Evolutionary conservation across 768 basidiomycete species (phyloP).

Genomic region (Hericium alpestre): DNA sequence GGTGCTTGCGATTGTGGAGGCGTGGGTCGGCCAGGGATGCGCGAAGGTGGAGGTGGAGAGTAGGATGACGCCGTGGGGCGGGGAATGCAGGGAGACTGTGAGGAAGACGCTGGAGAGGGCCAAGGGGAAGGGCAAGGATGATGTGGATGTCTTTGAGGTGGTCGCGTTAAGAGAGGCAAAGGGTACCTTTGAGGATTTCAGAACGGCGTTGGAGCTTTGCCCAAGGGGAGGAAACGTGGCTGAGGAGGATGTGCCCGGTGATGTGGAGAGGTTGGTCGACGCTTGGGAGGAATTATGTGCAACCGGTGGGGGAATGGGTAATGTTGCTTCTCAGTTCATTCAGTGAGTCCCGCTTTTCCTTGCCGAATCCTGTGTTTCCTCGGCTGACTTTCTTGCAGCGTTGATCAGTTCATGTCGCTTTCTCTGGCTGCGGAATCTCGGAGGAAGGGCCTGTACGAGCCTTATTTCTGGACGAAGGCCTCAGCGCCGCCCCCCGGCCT

Average conservation of each 20-base stretch:
- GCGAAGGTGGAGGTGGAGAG: slow-evolving; percentile 33
- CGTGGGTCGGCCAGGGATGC: slow-evolving; percentile 41
- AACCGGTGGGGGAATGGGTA: slow-evolving; percentile 27
- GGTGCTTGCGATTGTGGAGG: slow-evolving; percentile 47
- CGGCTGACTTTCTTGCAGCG: slow-evolving; percentile 25
- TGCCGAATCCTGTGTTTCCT: background rate
- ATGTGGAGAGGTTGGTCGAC: slow-evolving; percentile 37
- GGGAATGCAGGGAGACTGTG: slow-evolving; percentile 17
- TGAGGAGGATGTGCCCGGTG: slow-evolving; percentile 18
- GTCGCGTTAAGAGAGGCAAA: slow-evolving; percentile 27
- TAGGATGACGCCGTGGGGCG: slow-evolving; percentile 56
- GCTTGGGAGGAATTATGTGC: slow-evolving; percentile 47
- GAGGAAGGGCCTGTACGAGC: slow-evolving; percentile 65
- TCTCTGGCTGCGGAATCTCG: slow-evolving; percentile 69
- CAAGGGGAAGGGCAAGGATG: slow-evolving; percentile 4
- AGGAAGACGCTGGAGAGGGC: slow-evolving; percentile 22
- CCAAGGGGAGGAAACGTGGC: slow-evolving; percentile 5
- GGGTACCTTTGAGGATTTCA: slow-evolving; percentile 15
- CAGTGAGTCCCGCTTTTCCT: slow-evolving; percentile 33
- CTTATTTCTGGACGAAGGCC: slow-evolving; percentile 58
- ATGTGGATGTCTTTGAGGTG: slow-evolving; percentile 32
- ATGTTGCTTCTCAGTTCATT: slow-evolving; percentile 47
- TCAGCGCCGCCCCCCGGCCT: slow-evolving; percentile 16
- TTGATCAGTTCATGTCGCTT: slow-evolving; percentile 71
- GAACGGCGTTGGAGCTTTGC: slow-evolving; percentile 11